Evolutionary conservation across 2,329 filamentous ascomycete genomes (phyloP), one percentile per base, ranked within the genome.

Genomic region (Neofusicoccum umdonicola): DNA sequence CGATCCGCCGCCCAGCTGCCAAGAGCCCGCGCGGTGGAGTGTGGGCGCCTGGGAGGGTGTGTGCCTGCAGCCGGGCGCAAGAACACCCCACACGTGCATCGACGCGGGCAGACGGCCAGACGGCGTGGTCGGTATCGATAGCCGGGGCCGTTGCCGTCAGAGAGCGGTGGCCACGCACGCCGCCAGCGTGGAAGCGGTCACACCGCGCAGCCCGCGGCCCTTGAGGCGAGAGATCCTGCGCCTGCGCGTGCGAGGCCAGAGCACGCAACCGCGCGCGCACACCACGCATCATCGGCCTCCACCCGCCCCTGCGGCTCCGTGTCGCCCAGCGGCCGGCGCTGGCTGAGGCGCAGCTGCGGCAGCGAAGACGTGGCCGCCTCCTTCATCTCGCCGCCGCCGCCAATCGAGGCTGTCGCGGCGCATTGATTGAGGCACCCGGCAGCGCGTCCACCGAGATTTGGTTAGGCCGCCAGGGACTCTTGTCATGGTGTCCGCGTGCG

Each of bases 1-100:
- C 56, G 56, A 60, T 60, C 56, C 41, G 56, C 41, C 41, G 56
- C 57, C 45, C 27, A 50, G 44, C n/a, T 13, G 45, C 44, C 57
- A 47, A 61, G 44, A 17, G 42, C 13, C 22, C 13, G n/a, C 27
- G n/a, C 41, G 41, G 51, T 56, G 19, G 52, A 22, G 11, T 17
- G 27, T 44, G 39, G 54, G n/a, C 54, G 57, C 57, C 42, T 61
- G 31, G 42, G 42, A 31, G 27, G 42, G 44, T 50, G 57, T 60
- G 51, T 22, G 51, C 34, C 34, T 54, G 31, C 45, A 17, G n/a
- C 17, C n/a, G 3, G 27, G 27, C 1, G 27, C 27, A 31, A 7
- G 27, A 31, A 31, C 27, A 31, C 27, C 27, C 27, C 27, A 31
- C 27, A 31, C 27, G 27, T 31, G 27, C 27, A 31, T 31, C 27